Evolutionary conservation across 2,329 filamentous ascomycete species (phyloP), one percentile per base, ranked within the genome.

Genomic region (Lojkania enalia): DNA sequence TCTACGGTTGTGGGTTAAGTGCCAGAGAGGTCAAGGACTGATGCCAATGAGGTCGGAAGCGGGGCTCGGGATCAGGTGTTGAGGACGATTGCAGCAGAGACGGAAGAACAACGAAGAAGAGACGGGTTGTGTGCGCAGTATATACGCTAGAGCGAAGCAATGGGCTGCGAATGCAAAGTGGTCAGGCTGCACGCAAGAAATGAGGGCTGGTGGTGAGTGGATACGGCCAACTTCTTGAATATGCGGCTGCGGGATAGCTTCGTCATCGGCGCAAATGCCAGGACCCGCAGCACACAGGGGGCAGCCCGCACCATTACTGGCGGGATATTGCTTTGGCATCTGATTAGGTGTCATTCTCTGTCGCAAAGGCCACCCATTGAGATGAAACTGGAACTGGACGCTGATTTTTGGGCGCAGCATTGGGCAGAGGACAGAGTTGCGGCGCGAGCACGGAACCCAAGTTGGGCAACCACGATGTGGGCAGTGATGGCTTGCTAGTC

Each of bases 231-330:
- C 49, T 60, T 58, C 44, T 50, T 53, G 52, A 44, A 40, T 45
- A 40, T 42, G 38, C 37, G 39, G 40, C 37, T 44, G 6, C 11
- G 33, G 9, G 48, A 48, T 27, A 44, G 47, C 49, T 60, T 56
- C 60, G 61, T 64, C 61, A 64, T 64, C 47, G 60, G 49, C 49
- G 53, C 52, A 42, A 44, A n/a, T 23, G 29, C 39, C n/a, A 42
- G 33, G 41, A 46, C 40, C 42, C 48, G 42, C 46, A 37, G 44
- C 27, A 13, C 6, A 19, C 35, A 32, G 9, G 27, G 30, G 33
- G 30, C 39, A 19, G 25, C 21, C 21, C 21, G 41, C 16, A 20
- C 48, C 25, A 32, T 54, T 48, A 49, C 41, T 54, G 57, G 47
- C 30, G 14, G 40, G 42, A 44, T 36, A 20, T 43, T 32, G 42